phyloP scores from a whole-genome alignment of 495 filamentous ascomycete genomes.

The Aspergillus bridgeri region DNA sequence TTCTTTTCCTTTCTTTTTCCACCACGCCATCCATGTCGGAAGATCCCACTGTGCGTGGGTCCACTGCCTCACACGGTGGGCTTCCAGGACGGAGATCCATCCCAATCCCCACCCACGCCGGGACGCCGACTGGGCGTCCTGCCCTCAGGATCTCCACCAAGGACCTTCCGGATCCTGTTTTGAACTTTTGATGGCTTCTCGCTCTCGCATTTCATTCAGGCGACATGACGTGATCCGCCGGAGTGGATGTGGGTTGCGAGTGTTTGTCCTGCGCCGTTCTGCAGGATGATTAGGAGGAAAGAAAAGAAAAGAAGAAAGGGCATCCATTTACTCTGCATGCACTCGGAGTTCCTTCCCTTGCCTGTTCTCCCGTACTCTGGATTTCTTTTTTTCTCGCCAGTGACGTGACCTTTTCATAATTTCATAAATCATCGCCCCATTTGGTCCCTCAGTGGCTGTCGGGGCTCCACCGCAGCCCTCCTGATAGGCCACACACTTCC shows the following conservation, averaged over 20 bases:
- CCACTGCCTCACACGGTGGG: constrained; percentile 5
- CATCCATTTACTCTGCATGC: too few relatives aligned
- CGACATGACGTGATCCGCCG: constrained; percentile 11
- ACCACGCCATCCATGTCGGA: too few relatives aligned
- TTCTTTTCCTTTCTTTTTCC: background rate
- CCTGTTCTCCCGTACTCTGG: background rate
- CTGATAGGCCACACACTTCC: constrained; percentile 16
- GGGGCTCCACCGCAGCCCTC: constrained; percentile 7
- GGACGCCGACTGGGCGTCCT: constrained; percentile 9
- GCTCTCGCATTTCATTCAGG: background rate
- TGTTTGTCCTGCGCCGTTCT: constrained; percentile 2
- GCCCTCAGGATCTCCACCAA: constrained; percentile 9
- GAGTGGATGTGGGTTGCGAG: background rate
- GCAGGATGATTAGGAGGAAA: background rate
- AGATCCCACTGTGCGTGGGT: too few relatives aligned
- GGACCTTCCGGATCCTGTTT: constrained; percentile 11
- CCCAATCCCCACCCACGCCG: background rate
- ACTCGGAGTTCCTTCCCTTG: too few relatives aligned
- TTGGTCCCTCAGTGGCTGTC: background rate
- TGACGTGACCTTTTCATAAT: background rate
- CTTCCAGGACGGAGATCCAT: constrained; percentile 17
- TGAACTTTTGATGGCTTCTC: background rate
- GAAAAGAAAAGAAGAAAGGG: too few relatives aligned
- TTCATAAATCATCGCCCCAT: constrained; percentile 10
- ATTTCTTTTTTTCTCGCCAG: background rate